Percentiles rank a stretch among this genome's conserved stretches.
These are phyloP conservation scores for Rhypophila decipiens DNA, from an alignment of 495 filamentous ascomycete species.

Conservation along the genomic window DNA sequence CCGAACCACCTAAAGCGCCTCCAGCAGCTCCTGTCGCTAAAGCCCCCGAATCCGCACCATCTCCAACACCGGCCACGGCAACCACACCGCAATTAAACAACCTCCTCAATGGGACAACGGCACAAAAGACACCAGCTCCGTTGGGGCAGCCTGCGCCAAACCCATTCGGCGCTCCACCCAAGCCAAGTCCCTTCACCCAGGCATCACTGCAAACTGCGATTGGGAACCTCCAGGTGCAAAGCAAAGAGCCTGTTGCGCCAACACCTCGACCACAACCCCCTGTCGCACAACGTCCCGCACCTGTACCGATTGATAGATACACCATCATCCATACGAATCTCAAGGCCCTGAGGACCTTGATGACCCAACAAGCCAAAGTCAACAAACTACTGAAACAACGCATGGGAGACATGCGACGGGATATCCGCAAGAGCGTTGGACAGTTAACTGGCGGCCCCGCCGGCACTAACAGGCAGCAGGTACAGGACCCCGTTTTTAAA, in stretches of 20 bases:
- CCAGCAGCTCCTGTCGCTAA: conserved; percentile 1
- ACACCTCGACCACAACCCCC: no score
- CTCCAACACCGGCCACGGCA: neutral
- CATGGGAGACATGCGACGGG: conserved; percentile 69
- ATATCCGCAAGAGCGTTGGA: conserved; percentile 64
- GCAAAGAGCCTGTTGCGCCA: neutral
- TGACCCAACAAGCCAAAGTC: conserved; percentile 43
- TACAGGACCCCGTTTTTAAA: conserved; percentile 21
- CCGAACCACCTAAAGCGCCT: conserved; percentile 13
- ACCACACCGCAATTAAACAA: neutral
- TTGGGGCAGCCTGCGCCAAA: neutral
- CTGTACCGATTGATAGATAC: conserved; percentile 42
- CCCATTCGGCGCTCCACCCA: conserved; percentile 1
- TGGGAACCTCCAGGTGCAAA: neutral
- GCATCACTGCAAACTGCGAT: conserved; percentile 6
- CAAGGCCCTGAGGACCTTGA: conserved; percentile 60
- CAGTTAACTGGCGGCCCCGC: conserved; percentile 59
- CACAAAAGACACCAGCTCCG: no score
- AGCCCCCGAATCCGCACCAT: neutral
- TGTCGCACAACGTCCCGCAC: neutral
- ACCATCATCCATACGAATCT: conserved; percentile 63
- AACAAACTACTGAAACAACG: conserved; percentile 48
- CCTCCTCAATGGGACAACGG: conserved; percentile 6
- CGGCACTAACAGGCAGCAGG: conserved; percentile 54
- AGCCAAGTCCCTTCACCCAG: neutral